Conservation (phyloP, 2,329 filamentous ascomycete genomes). For the Graphilbum ipis-grandicollis region DNA sequence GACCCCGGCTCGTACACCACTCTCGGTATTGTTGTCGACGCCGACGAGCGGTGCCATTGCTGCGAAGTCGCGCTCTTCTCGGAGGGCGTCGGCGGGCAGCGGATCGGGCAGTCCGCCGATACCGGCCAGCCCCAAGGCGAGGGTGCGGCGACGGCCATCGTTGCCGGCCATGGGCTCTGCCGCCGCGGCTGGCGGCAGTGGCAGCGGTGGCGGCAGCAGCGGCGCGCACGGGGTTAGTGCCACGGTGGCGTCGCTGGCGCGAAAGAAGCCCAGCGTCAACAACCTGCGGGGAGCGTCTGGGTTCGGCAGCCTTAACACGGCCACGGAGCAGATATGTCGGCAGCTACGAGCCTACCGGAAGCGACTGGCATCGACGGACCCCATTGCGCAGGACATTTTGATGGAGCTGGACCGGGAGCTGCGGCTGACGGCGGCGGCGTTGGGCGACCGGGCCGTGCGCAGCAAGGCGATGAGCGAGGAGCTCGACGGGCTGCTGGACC, state of each 20-base stretch:
- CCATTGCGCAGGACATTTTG: slow-evolving; percentile 38
- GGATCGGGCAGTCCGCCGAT: slow-evolving; percentile 25
- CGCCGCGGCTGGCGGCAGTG: neutral
- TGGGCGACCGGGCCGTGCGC: slow-evolving; percentile 38
- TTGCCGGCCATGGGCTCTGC: slow-evolving; percentile 27
- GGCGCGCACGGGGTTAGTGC: neutral
- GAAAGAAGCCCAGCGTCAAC: slow-evolving; percentile 23
- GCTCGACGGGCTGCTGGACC: slow-evolving; percentile 49
- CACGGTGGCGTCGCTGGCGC: slow-evolving; percentile 11
- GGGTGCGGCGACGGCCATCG: slow-evolving; percentile 30
- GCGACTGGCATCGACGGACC: slow-evolving; percentile 37
- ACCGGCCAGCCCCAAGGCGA: slow-evolving; percentile 30
- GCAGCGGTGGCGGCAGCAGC: too few species aligned
- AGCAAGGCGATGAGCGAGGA: slow-evolving; percentile 37
- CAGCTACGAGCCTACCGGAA: slow-evolving; percentile 45
- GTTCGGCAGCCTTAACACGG: slow-evolving; percentile 40
- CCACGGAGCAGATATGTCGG: slow-evolving; percentile 47
- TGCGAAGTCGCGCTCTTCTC: slow-evolving; percentile 27
- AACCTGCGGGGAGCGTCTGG: slow-evolving; percentile 13
- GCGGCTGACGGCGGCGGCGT: slow-evolving; percentile 41
- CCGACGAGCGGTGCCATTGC: slow-evolving; percentile 21
- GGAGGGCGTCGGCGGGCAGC: slow-evolving; percentile 26
- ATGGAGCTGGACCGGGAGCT: slow-evolving; percentile 48
- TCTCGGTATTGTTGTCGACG: slow-evolving; percentile 20
- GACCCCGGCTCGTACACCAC: slow-evolving; percentile 20